Conservation (phyloP, 208 protist species). For the Leptomonas pyrrhocoris region DNA sequence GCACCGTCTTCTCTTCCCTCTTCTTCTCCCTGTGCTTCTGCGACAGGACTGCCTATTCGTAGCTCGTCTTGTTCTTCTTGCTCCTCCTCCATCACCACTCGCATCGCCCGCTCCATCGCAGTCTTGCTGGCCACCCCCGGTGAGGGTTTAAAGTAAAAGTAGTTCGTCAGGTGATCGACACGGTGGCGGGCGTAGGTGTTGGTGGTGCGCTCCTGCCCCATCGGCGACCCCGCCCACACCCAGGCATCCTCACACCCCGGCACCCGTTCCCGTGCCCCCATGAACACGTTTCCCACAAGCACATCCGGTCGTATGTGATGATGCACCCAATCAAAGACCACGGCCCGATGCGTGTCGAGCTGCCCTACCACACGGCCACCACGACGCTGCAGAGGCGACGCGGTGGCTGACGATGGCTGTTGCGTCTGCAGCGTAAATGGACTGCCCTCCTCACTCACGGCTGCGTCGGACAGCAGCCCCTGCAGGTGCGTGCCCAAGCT, state of each 20-base stretch:
- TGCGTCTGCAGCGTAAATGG: constrained; percentile 56
- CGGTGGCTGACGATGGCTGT: constrained; percentile 11
- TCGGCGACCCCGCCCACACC: constrained; percentile 61
- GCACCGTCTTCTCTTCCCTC: background rate
- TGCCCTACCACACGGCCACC: constrained; percentile 15
- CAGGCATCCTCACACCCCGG: constrained; percentile 72
- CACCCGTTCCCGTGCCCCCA: constrained; percentile 49
- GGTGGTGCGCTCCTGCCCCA: constrained; percentile 68
- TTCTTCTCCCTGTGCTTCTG: background rate
- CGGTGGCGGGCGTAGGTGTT: constrained; percentile 68
- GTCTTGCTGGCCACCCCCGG: constrained; percentile 5
- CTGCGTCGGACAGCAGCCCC: constrained; percentile 37
- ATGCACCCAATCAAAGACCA: constrained; percentile 64
- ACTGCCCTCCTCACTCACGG: constrained; percentile 70
- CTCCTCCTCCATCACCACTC: background rate
- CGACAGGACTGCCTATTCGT: background rate
- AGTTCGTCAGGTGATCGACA: constrained; percentile 60
- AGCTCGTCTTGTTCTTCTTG: background rate
- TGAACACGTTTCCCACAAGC: constrained; percentile 69
- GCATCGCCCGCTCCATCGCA: constrained; percentile 14
- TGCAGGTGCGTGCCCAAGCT: constrained; percentile 50
- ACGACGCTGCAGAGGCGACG: constrained; percentile 1
- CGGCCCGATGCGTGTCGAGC: constrained; percentile 65
- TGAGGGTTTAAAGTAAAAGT: constrained; percentile 72
- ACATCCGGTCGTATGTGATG: constrained; percentile 62